Percentiles rank a stretch among this genome's conserved stretches.
These are phyloP conservation scores for Phytopythium oedochilum DNA, from an alignment of 352 stramenopile species.

Conservation along the genomic window DNA sequence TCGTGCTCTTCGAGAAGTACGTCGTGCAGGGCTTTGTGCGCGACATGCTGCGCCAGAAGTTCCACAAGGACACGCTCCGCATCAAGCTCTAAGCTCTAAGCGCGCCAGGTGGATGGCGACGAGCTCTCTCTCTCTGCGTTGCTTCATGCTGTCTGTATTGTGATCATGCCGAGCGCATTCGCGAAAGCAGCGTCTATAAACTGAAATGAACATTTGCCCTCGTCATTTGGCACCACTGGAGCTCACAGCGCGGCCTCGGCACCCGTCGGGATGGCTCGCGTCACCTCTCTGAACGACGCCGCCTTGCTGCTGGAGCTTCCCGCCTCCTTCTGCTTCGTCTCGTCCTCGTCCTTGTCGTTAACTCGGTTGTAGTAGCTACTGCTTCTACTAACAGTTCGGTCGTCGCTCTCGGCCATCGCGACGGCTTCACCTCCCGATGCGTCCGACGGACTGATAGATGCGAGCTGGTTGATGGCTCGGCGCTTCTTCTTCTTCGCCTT, in stretches of 20 bases:
- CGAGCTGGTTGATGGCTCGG: background rate
- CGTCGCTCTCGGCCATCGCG: background rate
- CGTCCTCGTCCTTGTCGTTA: background rate
- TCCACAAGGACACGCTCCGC: conserved; percentile 47
- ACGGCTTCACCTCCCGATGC: background rate
- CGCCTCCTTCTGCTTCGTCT: background rate
- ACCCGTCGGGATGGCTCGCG: conserved; percentile 4
- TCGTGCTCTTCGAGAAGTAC: conserved; percentile 35
- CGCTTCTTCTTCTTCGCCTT: conserved; percentile 7
- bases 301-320: background rate
- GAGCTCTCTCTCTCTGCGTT: too few relatives aligned
- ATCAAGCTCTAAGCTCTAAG: conserved; percentile 47
- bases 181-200: background rate
- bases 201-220: background rate
- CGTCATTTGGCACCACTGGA: background rate
- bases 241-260: background rate
- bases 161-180: background rate
- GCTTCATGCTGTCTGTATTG: background rate
- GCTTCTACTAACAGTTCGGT: background rate
- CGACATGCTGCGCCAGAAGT: conserved; percentile 42
- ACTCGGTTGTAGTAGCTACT: background rate
- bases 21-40: conserved; percentile 37
- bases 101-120: too few relatives aligned
- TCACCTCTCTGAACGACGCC: conserved; percentile 1
- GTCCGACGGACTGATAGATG: conserved; percentile 2